Conservation (phyloP, 202 grass and related monocot genomes). For the Eragrostis tef region DNA sequence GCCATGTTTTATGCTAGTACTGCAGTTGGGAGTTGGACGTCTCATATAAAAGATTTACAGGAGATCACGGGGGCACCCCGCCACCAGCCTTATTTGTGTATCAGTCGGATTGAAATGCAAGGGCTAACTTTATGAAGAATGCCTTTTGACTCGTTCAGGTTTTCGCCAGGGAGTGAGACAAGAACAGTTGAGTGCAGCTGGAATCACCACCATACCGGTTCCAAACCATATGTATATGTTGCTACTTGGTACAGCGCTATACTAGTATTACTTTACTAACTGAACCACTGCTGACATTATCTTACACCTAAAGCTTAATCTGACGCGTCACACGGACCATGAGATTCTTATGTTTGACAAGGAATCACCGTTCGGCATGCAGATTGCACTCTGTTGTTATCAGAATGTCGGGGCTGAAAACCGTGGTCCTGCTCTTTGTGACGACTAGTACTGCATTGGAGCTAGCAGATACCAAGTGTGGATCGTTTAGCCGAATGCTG, state of each 20-base stretch:
- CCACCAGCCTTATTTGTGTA: background rate
- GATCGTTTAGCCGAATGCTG: background rate
- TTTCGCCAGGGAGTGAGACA: slow-evolving; percentile 31
- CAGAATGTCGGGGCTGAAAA: slow-evolving; percentile 24
- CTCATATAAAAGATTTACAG: background rate
- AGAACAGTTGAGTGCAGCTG: slow-evolving; percentile 41
- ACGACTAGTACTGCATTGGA: slow-evolving; percentile 36
- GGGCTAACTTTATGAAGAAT: slow-evolving; percentile 10
- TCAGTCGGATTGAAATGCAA: background rate
- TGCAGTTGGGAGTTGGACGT: slow-evolving; percentile 19
- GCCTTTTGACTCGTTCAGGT: slow-evolving; percentile 53
- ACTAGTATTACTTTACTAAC: slow-evolving; percentile 14
- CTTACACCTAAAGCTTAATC: background rate
- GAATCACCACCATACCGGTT: slow-evolving; percentile 49
- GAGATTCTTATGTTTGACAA: slow-evolving; percentile 31
- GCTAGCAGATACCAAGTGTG: background rate
- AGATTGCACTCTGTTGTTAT: background rate
- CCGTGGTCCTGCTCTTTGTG: slow-evolving; percentile 7
- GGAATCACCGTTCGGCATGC: background rate
- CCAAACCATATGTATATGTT: background rate
- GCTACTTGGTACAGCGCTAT: background rate
- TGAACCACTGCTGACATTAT: slow-evolving; percentile 48
- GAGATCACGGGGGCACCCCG: slow-evolving; percentile 16
- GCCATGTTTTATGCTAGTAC: background rate
- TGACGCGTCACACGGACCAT: no score